Evolutionary conservation across 345 rosid species (phyloP), one percentile per base, ranked within the genome.

Genomic region (Crucihimalaya himalaica): DNA sequence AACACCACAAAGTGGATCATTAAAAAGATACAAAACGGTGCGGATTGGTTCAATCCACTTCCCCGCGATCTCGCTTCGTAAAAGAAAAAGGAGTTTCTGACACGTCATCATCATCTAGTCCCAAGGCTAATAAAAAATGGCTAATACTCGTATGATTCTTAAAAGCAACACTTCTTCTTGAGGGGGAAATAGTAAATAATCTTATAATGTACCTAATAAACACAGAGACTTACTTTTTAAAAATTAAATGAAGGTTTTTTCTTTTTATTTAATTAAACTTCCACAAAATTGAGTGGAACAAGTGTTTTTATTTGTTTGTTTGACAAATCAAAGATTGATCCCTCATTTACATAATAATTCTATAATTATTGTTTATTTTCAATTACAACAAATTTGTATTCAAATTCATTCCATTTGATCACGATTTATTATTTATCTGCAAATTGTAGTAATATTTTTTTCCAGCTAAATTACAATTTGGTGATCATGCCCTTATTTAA

Each of bases 1-100:
- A n/a, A n/a, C n/a, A n/a, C n/a, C n/a, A n/a, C 25, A 23, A 29
- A 50, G n/a, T 18, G 23, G 53, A 27, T 39, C 13, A 62, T 43
- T 6, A 20, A 2, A 74, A 58, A 18, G 32, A 15, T 20, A 68
- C 28, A 40, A 61, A 68, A 67, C 73, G 73, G 73, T 64, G 66
- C 71, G 65, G 48, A 43, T 68, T 52, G 63, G 63, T 23, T 21
- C 31, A 13, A 61, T 60, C 68, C 63, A 68, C 74, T 68, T 7
- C 58, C 68, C 79, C 74, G 79, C 74, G 74, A 75, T 75, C 79
- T 75, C 73, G 68, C 68, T 68, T 42, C 64, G 65, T 76, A 61
- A 62, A 52, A 34, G 51, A 27, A 61, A 43, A 68, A 35, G 20
- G 25, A 18, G 32, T 39, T 18, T 13, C 62, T 63, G 39, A 55